These are phyloP conservation scores for Tilletia setariae DNA, from an alignment of 1,284 basidiomycete species.

Conservation along the genomic window DNA sequence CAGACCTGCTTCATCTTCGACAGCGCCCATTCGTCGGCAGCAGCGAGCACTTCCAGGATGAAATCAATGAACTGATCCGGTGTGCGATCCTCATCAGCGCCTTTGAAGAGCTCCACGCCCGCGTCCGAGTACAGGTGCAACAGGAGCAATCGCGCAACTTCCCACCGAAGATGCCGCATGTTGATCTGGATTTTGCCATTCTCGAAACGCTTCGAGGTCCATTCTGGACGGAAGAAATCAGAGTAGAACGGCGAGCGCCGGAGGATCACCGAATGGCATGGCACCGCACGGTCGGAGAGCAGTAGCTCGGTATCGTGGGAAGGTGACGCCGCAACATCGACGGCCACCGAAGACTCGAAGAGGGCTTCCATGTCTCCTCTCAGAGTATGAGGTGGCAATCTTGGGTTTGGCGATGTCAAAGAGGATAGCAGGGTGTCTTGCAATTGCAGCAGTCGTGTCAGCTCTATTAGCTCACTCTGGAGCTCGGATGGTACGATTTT, in stretches of 20 bases:
- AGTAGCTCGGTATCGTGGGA: constrained; percentile 71
- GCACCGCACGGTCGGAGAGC: constrained; percentile 69
- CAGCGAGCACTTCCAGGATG: constrained; percentile 79
- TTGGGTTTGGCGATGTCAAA: constrained; percentile 54
- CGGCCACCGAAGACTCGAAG: constrained; percentile 52
- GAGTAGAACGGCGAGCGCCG: constrained; percentile 81
- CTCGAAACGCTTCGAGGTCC: constrained; percentile 69
- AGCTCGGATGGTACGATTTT: constrained; percentile 66
- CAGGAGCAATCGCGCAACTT: constrained; percentile 73
- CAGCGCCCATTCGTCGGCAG: constrained; percentile 82
- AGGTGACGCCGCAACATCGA: constrained; percentile 26
- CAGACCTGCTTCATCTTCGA: constrained; percentile 80
- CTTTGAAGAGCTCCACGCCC: constrained; percentile 68
- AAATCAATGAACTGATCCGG: constrained; percentile 80
- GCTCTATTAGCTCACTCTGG: constrained; percentile 61
- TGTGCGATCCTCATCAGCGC: constrained; percentile 53
- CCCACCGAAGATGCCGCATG: constrained; percentile 72
- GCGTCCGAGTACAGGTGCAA: constrained; percentile 74
- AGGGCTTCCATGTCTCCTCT: constrained; percentile 60
- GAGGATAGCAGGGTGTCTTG: constrained; percentile 52
- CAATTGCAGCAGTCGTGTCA: constrained; percentile 62
- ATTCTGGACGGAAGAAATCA: constrained; percentile 78
- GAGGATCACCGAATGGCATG: constrained; percentile 71
- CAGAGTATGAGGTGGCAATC: constrained; percentile 59
- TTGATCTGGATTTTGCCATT: constrained; percentile 64